Base-by-base conservation (phyloP, 495 filamentous ascomycete genomes). In the Durotheca rogersii region DNA sequence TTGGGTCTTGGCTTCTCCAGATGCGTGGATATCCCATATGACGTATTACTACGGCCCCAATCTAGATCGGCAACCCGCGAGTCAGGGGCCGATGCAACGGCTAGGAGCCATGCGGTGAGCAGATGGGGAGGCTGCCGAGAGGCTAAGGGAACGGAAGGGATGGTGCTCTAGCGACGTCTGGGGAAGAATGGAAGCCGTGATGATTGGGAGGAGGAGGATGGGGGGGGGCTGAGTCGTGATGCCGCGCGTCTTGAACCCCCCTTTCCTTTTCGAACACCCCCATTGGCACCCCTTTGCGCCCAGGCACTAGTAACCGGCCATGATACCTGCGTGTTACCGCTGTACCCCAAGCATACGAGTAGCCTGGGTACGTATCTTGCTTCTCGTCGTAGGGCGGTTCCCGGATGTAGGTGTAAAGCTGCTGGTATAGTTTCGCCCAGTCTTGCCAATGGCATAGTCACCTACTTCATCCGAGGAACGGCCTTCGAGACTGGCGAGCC, bases 21-120 rank as follows among this genome's bases (percentile, higher is more conserved):
- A 4, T 27, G 23, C 23, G 23, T 27, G 4, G 23, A 27, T 9
- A 27, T 27, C 23, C 23, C 9, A 27, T 9, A 4, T 9, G 23
- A 31, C 34, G 56, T 59, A 54, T 59, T 59, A 59, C 56, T 59
- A 50, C 54, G 54, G n/a, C n/a, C 53, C 56, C 6, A 41, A 41
- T 20, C 49, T 32, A 23, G 50, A 54, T 54, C 46, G 41, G 27
- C 50, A 47, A 4, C 37, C 29, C 21, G 36, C 41, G 12, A 42
- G 39, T 21, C 18, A 23, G 20, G 21, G 16, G 6, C 17, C 27
- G 38, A 44, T 44, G 33, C 50, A 45, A 54, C 17, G 48, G 34
- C 19, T 20, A 27, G 43, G 45, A 39, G 38, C 35, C 50, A 50
- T 50, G 50, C 47, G 50, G 49, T 45, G 39, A 46, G 20, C 32